phyloP scores from a whole-genome alignment of 2,329 filamentous ascomycete species.

The Alternaria longipes region DNA sequence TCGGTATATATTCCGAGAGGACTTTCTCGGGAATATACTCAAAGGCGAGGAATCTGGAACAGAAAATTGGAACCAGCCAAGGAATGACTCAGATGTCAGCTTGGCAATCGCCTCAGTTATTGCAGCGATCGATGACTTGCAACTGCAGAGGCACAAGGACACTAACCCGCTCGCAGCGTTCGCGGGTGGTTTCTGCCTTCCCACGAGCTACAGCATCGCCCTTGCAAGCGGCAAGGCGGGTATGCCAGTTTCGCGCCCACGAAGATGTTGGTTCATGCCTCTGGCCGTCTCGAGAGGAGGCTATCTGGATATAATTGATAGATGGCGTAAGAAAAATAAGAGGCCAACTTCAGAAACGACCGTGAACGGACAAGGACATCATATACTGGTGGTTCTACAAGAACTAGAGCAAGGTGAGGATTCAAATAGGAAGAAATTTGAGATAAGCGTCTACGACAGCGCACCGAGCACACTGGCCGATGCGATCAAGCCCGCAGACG shows the following conservation, averaged over 20 bases:
- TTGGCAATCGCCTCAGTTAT: constrained; percentile 21
- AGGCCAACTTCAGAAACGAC: not conserved
- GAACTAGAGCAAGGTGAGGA: not conserved
- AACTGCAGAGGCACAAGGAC: not conserved
- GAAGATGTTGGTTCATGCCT: constrained; percentile 26
- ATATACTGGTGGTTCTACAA: not conserved
- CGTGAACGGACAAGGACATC: not conserved
- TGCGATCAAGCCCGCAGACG: not conserved
- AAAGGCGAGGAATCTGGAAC: too few relatives aligned
- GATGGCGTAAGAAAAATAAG: not conserved
- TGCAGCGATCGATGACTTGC: constrained; percentile 18
- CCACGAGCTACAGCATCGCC: not conserved
- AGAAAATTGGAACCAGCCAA: too few relatives aligned
- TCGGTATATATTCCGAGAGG: too few relatives aligned
- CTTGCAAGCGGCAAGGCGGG: not conserved
- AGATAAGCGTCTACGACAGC: too few relatives aligned
- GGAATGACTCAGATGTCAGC: not conserved
- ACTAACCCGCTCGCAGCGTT: not conserved
- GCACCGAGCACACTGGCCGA: not conserved
- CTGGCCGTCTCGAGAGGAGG: not conserved
- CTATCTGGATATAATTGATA: not conserved
- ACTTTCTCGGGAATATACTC: too few relatives aligned
- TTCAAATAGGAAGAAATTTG: too few relatives aligned
- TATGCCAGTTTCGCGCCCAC: constrained; percentile 1
- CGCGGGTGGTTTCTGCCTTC: constrained; percentile 13